These are phyloP conservation scores for Podospora pseudopauciseta DNA, from an alignment of 495 filamentous ascomycete genomes.

Conservation along the genomic window DNA sequence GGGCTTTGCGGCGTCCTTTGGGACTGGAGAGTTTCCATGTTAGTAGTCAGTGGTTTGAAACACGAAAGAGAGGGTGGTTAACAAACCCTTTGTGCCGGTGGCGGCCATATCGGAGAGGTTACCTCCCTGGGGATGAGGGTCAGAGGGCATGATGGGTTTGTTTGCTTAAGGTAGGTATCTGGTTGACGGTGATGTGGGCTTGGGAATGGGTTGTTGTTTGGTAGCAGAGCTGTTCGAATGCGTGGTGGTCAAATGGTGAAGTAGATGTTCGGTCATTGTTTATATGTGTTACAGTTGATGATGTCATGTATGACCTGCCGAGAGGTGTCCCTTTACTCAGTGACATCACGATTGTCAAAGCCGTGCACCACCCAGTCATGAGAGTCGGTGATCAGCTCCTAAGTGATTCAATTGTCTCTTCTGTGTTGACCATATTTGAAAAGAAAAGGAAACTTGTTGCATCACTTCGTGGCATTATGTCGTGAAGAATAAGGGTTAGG, in stretches of 20 bases:
- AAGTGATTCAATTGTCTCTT: neutral
- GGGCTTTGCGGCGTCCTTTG: constrained; percentile 21
- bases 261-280: neutral
- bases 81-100: constrained; percentile 23
- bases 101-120: constrained; percentile 29
- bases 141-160: constrained; percentile 16
- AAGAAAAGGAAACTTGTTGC: no score
- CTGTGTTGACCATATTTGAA: no score
- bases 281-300: neutral
- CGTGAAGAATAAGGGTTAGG: no score
- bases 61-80: neutral
- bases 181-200: neutral
- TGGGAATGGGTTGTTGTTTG: neutral
- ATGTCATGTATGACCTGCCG: neutral
- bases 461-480: no score
- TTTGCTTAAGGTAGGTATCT: neutral
- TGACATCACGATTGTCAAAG: neutral
- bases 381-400: neutral
- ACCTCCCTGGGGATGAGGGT: constrained; percentile 21
- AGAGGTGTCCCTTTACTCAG: neutral
- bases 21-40: constrained; percentile 10
- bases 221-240: neutral
- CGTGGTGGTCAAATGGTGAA: neutral
- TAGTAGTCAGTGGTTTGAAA: neutral
- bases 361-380: neutral